Base-by-base conservation (phyloP, 148 eudicot species). In the Rhododendron vialii region DNA sequence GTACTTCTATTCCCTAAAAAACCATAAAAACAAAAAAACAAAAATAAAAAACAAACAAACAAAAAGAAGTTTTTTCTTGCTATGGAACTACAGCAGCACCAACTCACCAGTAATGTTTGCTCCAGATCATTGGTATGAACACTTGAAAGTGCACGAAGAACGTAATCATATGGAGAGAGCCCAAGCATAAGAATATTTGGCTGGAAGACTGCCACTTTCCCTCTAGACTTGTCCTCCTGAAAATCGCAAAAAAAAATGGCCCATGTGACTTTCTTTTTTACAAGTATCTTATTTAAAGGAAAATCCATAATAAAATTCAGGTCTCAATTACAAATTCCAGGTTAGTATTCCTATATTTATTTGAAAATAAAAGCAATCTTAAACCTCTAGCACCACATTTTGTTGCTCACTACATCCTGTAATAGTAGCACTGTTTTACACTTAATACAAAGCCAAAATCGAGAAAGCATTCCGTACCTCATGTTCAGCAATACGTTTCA, bases 121-220 rank as follows among this genome's bases (percentile, higher is more conserved):
- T 97, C 99, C 85, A 97, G 92, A 93, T 97, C 98, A 91, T 93
- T 97, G 73, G 98, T 90, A 75, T 90, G 96, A 89, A 97, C 96
- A 83, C 82, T 94, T 38, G 98, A 94, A 84, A 97, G 89, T 86
- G 98, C 91, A 83, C 93, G 98, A 71, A 97, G 95, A 86, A 97
- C 95, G 86, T 87, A 93, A 85, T 94, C 92, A 84, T 98, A 91
- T 47, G 99, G 96, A 79, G 98, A 94, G 63, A 87, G 93, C 81
- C 98, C 98, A 84, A 92, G 94, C 98, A 97, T 90, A 67, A 97
- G 89, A 87, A 97, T 86, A 87, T 94, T 97, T 35, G 98, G 92
- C 86, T 88, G 93, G 78, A 97, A 97, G 38, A 85, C 89, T 43
- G 92, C 83, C 84, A 71, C 90, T 84, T 86, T 92, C 85, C 96